These are phyloP conservation scores for Moricandia moricandioides DNA, from an alignment of 345 rosid species.

Conservation along the genomic window DNA sequence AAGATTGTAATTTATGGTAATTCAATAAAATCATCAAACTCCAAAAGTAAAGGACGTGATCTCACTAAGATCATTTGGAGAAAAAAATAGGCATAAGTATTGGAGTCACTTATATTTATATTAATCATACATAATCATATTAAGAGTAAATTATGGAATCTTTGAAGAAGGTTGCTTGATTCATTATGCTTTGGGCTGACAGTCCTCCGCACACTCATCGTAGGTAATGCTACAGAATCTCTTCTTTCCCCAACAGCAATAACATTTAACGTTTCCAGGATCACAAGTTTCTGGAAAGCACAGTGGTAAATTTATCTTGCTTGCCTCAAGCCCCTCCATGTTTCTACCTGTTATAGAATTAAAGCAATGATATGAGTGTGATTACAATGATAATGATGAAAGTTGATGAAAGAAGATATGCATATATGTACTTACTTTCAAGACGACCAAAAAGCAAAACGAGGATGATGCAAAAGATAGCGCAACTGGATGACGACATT, in stretches of 20 bases:
- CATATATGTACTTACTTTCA: constrained; percentile 7
- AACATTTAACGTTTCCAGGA: background rate
- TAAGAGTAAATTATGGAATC: background rate
- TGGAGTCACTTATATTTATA: background rate
- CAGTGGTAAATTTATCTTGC: background rate
- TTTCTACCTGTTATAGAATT: background rate
- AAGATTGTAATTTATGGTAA: background rate
- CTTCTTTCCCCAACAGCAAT: background rate
- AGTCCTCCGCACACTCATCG: background rate
- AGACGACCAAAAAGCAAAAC: background rate
- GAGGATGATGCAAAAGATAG: constrained; percentile 5
- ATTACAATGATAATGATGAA: background rate
- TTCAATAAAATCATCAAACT: background rate
- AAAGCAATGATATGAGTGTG: background rate
- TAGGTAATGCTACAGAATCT: background rate
- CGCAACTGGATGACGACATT: background rate
- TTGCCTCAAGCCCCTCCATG: background rate
- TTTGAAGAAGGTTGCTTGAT: background rate
- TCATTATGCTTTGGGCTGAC: background rate
- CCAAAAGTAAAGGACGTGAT: background rate
- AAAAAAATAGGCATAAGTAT: background rate
- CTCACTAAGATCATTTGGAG: background rate
- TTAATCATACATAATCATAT: background rate
- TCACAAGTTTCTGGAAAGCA: background rate
- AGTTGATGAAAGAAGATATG: too few relatives aligned